Conservation (phyloP, 2,329 filamentous ascomycete species). For the Fusarium citri region DNA sequence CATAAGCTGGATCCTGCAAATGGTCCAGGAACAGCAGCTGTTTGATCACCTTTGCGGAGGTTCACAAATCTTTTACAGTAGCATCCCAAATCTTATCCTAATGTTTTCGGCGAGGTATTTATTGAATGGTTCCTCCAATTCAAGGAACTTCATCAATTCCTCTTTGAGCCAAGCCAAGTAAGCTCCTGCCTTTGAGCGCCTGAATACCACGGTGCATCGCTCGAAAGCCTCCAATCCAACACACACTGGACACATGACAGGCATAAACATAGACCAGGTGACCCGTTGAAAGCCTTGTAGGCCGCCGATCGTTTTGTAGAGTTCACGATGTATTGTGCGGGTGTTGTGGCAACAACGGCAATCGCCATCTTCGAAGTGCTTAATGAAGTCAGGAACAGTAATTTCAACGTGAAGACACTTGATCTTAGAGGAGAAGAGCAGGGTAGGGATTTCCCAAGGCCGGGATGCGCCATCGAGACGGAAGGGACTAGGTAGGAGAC, state of each 20-base stretch:
- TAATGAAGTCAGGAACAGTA: conserved; percentile 7
- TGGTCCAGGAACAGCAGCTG: no score
- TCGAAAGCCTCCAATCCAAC: not conserved
- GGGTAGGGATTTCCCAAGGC: not conserved
- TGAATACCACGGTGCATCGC: not conserved
- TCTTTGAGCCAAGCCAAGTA: not conserved
- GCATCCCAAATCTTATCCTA: no score
- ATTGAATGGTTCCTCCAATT: no score
- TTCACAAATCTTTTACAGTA: no score
- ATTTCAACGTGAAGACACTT: not conserved
- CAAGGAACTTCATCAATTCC: not conserved
- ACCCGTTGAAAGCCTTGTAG: no score
- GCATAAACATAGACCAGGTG: rapidly evolving
- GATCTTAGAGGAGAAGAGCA: not conserved
- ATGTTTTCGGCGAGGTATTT: no score
- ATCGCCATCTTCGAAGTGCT: not conserved
- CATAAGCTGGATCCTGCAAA: rapidly evolving
- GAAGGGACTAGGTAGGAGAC: not conserved
- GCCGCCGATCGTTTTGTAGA: rapidly evolving
- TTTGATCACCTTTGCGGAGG: rapidly evolving
- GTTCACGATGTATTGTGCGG: rapidly evolving
- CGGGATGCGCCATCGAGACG: rapidly evolving
- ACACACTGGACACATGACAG: conserved; percentile 10
- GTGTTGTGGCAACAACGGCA: rapidly evolving
- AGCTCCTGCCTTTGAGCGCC: rapidly evolving